Base-by-base conservation (phyloP, 352 stramenopile species). In the Pythium brachiatum region DNA sequence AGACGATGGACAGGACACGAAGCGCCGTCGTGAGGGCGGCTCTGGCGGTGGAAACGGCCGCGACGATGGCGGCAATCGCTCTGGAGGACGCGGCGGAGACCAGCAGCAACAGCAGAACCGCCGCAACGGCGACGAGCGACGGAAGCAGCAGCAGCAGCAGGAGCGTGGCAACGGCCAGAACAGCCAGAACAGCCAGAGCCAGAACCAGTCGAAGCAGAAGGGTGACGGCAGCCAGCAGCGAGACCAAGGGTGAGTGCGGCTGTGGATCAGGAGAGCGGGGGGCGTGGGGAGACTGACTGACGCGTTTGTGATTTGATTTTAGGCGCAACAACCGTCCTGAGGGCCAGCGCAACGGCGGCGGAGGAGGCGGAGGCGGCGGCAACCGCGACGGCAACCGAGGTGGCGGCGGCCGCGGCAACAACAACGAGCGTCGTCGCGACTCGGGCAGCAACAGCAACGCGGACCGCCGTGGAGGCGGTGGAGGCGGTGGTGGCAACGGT, bases 201-300 rank as follows among this genome's bases (percentile, higher is more conserved):
- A 48, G 41, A 48, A 48, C 41, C 41, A 48, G 46, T 34, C 18
- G 20, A 72, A 78, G 44, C 81, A 88, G 56, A 69, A 71, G 34
- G 66, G 64, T 43, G 72, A 64, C 2, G 68, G 55, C 16, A 46
- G 44, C 23, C 75, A 73, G 57, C 74, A 85, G 29, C 77, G 79
- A 8, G 79, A 89, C 6, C 75, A 87, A 68, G 74, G 76, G 83
- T 92, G 69, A 62, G 66, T 72, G 1, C 2, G 20, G 3, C 27
- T 39, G 26, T 18, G 31, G 27, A 5, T 39, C 20, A 8, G 0
- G 26, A 52, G 31, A 27, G 36, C 21, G 32, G 27, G 43, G 13
- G 50, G 18, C 12, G 7, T 27, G 4, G 43, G 29, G 15, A 20
- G 27, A 39, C n/a, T 53, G 31, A 56, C 23, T n/a, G n/a, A n/a